Percentiles rank a stretch among this genome's conserved stretches.
Conservation (phyloP, 495 filamentous ascomycete species). For the Penicillium salamii region DNA sequence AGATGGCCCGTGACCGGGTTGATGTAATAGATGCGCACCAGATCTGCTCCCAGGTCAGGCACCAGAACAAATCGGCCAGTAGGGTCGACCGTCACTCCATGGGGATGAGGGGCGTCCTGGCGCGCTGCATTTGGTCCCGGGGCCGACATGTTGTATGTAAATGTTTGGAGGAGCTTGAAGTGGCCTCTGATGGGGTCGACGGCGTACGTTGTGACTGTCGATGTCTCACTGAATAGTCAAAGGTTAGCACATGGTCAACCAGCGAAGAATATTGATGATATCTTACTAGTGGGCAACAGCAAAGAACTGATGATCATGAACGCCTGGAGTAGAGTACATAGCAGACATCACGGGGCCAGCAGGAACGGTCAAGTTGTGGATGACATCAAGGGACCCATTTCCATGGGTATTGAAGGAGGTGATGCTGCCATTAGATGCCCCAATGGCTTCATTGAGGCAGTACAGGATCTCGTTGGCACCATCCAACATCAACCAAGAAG, state of each 20-base stretch:
- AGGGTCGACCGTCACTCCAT: constrained; percentile 60
- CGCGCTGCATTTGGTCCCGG: constrained; percentile 46
- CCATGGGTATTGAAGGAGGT: constrained; percentile 11
- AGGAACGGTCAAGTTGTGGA: constrained; percentile 7
- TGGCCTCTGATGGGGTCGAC: constrained; percentile 7
- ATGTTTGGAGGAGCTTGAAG: constrained; percentile 36
- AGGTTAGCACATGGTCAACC: too few relatives aligned
- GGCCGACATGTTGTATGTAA: constrained; percentile 41
- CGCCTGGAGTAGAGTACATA: constrained; percentile 12
- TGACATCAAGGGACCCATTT: constrained; percentile 13
- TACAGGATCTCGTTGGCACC: constrained; percentile 6
- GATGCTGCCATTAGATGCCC: constrained; percentile 16
- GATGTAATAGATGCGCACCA: constrained; percentile 55
- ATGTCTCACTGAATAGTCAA: neutral
- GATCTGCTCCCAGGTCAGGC: constrained; percentile 65
- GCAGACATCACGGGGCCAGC: constrained; percentile 18
- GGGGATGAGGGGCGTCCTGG: constrained; percentile 61
- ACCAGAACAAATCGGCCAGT: constrained; percentile 55
- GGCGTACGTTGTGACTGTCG: constrained; percentile 18
- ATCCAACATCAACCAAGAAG: constrained; percentile 24
- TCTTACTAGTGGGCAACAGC: constrained; percentile 34
- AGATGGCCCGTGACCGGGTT: constrained; percentile 23
- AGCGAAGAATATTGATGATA: neutral
- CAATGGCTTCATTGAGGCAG: constrained; percentile 20
- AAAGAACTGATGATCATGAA: constrained; percentile 9